phyloP scores from a whole-genome alignment of 2,329 filamentous ascomycete species.

The Trichophyton benhamiae region DNA sequence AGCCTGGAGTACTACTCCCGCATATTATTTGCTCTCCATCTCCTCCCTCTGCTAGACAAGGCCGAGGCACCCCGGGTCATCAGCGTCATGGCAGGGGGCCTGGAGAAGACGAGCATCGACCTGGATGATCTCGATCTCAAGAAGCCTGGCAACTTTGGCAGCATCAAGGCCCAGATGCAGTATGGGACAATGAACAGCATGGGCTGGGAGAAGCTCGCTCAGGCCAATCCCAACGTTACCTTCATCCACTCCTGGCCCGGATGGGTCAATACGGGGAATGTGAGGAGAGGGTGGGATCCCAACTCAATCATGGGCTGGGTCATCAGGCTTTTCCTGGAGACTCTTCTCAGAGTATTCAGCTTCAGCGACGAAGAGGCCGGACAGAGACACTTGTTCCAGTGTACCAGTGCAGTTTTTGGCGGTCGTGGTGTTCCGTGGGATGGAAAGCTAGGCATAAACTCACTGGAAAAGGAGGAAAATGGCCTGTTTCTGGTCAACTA shows the following conservation, averaged over 20 bases:
- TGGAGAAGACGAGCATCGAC: conserved; percentile 20
- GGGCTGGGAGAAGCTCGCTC: conserved; percentile 24
- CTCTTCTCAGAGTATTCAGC: background rate
- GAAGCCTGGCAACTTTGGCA: conserved; percentile 18
- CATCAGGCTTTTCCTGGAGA: background rate
- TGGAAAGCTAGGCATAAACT: background rate
- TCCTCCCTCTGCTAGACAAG: conserved; percentile 30
- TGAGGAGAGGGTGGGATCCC: background rate
- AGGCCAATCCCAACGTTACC: conserved; percentile 21
- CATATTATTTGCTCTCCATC: conserved; percentile 30
- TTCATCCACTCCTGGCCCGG: conserved; percentile 30
- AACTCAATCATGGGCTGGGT: background rate
- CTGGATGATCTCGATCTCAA: conserved; percentile 27
- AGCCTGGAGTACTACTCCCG: conserved; percentile 35
- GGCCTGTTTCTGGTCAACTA: background rate
- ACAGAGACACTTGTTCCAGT: background rate
- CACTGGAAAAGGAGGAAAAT: background rate
- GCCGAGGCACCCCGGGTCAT: conserved; percentile 24
- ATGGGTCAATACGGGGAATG: conserved; percentile 24
- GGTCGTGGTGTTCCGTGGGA: background rate
- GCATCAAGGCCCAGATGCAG: conserved; percentile 23
- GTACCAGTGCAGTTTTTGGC: background rate
- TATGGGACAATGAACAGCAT: conserved; percentile 23
- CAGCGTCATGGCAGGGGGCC: conserved; percentile 25
- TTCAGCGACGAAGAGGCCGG: background rate